Base-by-base conservation (phyloP, 164 flowering plant species). In the Vitis rotundifolia region DNA sequence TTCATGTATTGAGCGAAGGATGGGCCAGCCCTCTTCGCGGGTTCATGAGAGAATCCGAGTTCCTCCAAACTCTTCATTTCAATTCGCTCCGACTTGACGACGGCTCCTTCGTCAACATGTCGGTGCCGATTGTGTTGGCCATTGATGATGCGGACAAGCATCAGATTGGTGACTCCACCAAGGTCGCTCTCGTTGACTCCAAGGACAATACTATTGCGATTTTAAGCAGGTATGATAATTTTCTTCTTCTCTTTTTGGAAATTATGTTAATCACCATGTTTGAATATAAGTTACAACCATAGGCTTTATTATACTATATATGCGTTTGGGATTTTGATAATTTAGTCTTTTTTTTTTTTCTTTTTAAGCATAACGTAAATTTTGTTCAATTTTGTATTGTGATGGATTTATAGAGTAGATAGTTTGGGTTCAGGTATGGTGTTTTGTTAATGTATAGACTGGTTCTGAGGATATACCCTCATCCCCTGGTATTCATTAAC, bases 31-130 rank as follows among this genome's bases (percentile, higher is more conserved):
- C 93, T 2, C 82, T 88, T 15, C 28, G 60, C 14, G 89, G 89
- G 18, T 95, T 95, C 91, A 95, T 95, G 99, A 81, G 91, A 75
- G 93, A 95, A 75, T 77, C 87, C 71, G 93, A 93, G 97, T 93
- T 91, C 97, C 99, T 95, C 95, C 98, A 95, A 93, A 93, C 98
- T 66, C 98, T 95, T 93, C 99, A 95, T 90, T 95, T 95, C 71
- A 84, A 84, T 67, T 86, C 89, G 55, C 83, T 95, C 80, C 87
- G 97, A 3, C 79, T 93, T 28, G 87, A 76, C 0, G 89, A 90
- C 74, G 99, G 98, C 6, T 84, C 94, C 50, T 75, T 83, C 62
- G 99, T 89, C 22, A 95, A 95, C 73, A 95, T 95, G 99, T 93
- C 99, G 52, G 90, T 95, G 80, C 99, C 99, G 69, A 91, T 95